phyloP scores from a whole-genome alignment of 257 asterid species.

The Solanum neorickii region DNA sequence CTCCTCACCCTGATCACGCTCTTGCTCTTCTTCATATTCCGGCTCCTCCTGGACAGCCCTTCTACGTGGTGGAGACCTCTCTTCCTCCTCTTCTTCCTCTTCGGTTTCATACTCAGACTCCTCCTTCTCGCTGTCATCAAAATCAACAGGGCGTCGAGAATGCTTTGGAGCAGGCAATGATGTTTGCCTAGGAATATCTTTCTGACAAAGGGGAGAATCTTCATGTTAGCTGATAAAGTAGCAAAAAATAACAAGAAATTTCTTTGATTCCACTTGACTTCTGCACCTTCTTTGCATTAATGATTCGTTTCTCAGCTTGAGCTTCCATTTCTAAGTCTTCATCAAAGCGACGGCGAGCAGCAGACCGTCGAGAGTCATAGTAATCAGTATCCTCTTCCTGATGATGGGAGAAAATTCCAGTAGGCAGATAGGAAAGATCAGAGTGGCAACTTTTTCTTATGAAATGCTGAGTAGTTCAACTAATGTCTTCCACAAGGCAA shows the following conservation, averaged over 20 bases:
- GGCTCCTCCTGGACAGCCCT: constrained; percentile 48
- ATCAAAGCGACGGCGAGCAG: constrained; percentile 69
- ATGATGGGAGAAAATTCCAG: constrained; percentile 1
- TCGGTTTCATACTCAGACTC: constrained; percentile 95
- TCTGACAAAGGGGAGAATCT: constrained; percentile 23
- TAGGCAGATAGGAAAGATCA: neutral
- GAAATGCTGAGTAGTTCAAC: neutral
- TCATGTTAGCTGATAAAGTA: constrained; percentile 20
- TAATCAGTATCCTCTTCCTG: constrained; percentile 81
- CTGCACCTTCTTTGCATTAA: constrained; percentile 85
- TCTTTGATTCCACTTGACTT: constrained; percentile 1
- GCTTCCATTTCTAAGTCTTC: constrained; percentile 90
- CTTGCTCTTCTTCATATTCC: constrained; percentile 75
- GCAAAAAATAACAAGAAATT: neutral
- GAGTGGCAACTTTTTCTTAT: neutral
- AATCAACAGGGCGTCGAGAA: constrained; percentile 64
- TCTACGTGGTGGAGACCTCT: constrained; percentile 38
- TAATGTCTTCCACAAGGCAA: neutral
- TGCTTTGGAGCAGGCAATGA: constrained; percentile 39
- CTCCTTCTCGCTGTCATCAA: constrained; percentile 82
- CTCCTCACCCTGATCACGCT: constrained; percentile 49
- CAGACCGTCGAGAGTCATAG: constrained; percentile 61
- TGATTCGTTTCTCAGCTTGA: constrained; percentile 87
- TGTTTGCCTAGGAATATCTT: constrained; percentile 47
- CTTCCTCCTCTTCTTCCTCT: constrained; percentile 80